Evolutionary conservation across 2,329 filamentous ascomycete genomes (phyloP), one percentile per base, ranked within the genome.

Genomic region (Aspergillus thermomutatus): DNA sequence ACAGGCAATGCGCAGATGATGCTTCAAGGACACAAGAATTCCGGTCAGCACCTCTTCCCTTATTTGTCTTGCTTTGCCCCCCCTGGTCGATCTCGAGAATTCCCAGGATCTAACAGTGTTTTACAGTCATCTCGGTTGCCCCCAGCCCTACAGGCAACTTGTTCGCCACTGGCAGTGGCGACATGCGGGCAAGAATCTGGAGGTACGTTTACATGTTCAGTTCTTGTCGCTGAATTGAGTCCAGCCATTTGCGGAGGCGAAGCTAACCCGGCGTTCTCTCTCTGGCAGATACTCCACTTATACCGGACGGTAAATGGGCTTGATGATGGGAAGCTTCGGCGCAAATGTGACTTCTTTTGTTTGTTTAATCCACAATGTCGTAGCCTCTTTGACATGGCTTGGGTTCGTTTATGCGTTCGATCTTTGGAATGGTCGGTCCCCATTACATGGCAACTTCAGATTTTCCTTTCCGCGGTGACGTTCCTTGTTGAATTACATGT

Each of bases 1-100:
- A 97, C 92, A 21, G 94, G 93, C 37, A 88, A 90, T 64, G 95
- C 93, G 1, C 93, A 97, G 77, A 88, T 99, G 73, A 97, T 97
- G 94, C 84, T 99, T 60, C 94, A 97, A 76, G 94, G 94, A 26
- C 94, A 99, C 75, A 97, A 97, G 83, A 97, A 97, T 77, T 96
- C 91, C 10, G 84, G 85, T 87, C 74, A 68, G 81, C 14, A 37
- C 14, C 14, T 37, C 31, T 37, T 17, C 31, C 14, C 11, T 14
- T 14, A 31, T 7, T 17, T 46, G 3, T 46, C 5, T 46, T 7
- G 11, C 43, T 14, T 26, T 25, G 2, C 23, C 19, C 34, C 43
- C 11, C 10, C 4, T 17, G n/a, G 8, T 7, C 23, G 27, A 19
- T 25, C 14, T 17, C 28, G 23, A 10, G 27, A 49, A 17, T 31